A percentile compares a stretch with the other conserved stretches of the same genome.
phyloP scores from a whole-genome alignment of 345 rosid species.

The Euphorbia pulcherrima region DNA sequence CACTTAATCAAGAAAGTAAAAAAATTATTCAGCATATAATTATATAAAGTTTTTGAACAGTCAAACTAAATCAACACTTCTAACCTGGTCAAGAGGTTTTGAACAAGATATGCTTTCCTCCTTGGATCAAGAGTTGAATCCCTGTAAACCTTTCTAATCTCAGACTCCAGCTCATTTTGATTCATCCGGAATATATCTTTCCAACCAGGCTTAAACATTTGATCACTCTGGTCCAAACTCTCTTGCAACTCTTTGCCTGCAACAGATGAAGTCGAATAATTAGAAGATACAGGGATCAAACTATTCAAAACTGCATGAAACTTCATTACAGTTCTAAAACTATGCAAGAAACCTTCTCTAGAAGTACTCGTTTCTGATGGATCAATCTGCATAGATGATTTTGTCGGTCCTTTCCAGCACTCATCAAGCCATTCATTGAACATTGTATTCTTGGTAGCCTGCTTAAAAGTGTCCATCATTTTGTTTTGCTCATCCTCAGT shows the following conservation, averaged over 20 bases:
- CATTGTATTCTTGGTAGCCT: conserved; percentile 91
- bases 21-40: too few species aligned
- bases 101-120: conserved; percentile 63
- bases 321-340: conserved; percentile 8
- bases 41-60: not conserved
- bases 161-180: conserved; percentile 67
- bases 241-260: conserved; percentile 53
- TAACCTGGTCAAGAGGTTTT: conserved; percentile 64
- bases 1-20: too few species aligned
- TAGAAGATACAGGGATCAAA: conserved; percentile 10
- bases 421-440: conserved; percentile 90
- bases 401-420: conserved; percentile 58
- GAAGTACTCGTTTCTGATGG: conserved; percentile 41
- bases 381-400: conserved; percentile 43
- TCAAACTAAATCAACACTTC: conserved; percentile 9
- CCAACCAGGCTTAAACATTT: conserved; percentile 94
- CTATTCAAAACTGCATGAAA: conserved; percentile 12
- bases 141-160: conserved; percentile 60
- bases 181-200: conserved; percentile 89
- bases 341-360: conserved; percentile 40
- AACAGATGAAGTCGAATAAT: conserved; percentile 22
- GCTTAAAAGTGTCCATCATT: conserved; percentile 96
- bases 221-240: conserved; percentile 58
- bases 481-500: conserved; percentile 81
- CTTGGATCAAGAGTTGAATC: conserved; percentile 66